phyloP scores from a whole-genome alignment of 2,329 filamentous ascomycete species.

The Xylaria sp. region DNA sequence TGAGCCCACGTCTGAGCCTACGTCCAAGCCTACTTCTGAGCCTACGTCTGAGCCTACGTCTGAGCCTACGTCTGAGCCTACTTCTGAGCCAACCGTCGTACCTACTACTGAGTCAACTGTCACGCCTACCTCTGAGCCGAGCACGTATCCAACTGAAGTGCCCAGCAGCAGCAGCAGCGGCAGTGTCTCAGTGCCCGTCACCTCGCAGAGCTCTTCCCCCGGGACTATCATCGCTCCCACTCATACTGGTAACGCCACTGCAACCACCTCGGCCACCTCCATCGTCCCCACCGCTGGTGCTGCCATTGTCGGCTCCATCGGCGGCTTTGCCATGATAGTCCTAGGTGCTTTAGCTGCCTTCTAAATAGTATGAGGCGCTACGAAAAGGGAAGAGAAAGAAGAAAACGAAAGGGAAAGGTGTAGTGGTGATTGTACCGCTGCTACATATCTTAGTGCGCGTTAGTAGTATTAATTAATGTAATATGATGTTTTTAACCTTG shows the following conservation, averaged over 20 bases:
- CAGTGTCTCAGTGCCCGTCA: neutral
- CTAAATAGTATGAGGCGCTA: constrained; percentile 5
- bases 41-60: constrained; percentile 18
- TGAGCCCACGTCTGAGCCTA: constrained; percentile 8
- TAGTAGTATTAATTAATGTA: constrained; percentile 20
- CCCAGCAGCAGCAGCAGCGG: constrained; percentile 5
- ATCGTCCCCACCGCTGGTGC: constrained; percentile 32
- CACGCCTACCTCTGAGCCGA: constrained; percentile 9
- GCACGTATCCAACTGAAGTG: neutral
- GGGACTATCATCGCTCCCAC: constrained; percentile 12
- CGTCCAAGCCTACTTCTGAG: constrained; percentile 4
- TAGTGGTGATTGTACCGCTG: neutral
- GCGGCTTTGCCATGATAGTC: constrained; percentile 36
- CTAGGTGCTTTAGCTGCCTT: constrained; percentile 36
- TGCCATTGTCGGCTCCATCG: constrained; percentile 32
- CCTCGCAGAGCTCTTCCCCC: constrained; percentile 15
- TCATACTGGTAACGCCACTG: constrained; percentile 10
- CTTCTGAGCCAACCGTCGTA: constrained; percentile 1
- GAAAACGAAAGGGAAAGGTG: neutral
- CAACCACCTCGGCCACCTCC: constrained; percentile 22
- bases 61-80: constrained; percentile 3
- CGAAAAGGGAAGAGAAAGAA: neutral
- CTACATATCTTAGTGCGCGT: neutral
- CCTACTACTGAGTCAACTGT: constrained; percentile 4
- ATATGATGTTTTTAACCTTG: neutral